Evolutionary conservation across 2,329 filamentous ascomycete species (phyloP).

Genomic region (Alternaria consortialis): DNA sequence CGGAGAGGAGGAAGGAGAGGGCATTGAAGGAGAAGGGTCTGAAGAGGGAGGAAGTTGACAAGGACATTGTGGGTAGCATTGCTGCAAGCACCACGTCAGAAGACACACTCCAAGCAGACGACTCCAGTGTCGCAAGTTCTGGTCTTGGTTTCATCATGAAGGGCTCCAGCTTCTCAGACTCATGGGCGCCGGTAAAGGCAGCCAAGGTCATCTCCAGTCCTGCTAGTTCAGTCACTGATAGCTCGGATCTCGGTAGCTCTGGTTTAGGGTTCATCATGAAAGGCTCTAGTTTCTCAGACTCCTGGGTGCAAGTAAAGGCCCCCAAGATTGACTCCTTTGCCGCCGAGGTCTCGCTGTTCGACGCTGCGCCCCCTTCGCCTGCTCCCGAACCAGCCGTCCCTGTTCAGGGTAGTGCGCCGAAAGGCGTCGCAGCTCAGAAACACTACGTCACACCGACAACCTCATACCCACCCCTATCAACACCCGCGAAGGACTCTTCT

Average conservation of each 20-base stretch:
- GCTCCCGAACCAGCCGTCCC: slow-evolving; percentile 17
- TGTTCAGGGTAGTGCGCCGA: slow-evolving; percentile 13
- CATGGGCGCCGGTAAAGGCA: not conserved
- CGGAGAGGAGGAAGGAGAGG: slow-evolving; percentile 60
- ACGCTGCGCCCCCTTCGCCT: slow-evolving; percentile 22
- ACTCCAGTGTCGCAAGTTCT: slow-evolving; percentile 20
- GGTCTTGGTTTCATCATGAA: slow-evolving; percentile 39
- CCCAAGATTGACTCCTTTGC: slow-evolving; percentile 13
- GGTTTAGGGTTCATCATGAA: slow-evolving; percentile 39
- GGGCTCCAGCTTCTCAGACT: slow-evolving; percentile 31
- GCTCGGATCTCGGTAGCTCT: slow-evolving; percentile 17
- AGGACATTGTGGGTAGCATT: slow-evolving; percentile 11
- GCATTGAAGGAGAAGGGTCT: slow-evolving; percentile 60
- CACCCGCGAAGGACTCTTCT: slow-evolving; percentile 19
- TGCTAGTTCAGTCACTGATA: slow-evolving; percentile 8
- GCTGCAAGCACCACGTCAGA: slow-evolving; percentile 24
- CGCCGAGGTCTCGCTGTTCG: slow-evolving; percentile 38
- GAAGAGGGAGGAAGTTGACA: slow-evolving; percentile 24
- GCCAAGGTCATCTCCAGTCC: slow-evolving; percentile 2
- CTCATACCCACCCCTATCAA: slow-evolving; percentile 53
- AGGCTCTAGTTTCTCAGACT: slow-evolving; percentile 31
- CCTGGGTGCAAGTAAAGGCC: slow-evolving; percentile 17
- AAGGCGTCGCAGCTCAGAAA: slow-evolving; percentile 31
- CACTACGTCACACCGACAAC: slow-evolving; percentile 57
- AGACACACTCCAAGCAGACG: slow-evolving; percentile 22